Conservation (phyloP, 2,329 filamentous ascomycete genomes). For the Penicillium sp. region DNA sequence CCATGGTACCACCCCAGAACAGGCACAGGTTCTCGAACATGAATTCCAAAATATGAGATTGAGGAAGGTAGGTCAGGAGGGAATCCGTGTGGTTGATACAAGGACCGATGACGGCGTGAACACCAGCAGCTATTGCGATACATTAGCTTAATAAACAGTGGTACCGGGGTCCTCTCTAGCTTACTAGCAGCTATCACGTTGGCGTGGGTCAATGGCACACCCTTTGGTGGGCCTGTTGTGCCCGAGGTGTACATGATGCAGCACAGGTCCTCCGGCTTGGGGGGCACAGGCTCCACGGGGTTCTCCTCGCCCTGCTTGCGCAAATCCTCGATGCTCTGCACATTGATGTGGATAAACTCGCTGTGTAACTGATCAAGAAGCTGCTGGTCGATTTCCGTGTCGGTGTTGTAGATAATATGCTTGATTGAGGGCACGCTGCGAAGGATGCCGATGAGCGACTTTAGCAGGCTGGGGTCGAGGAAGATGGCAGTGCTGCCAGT, state of each 20-base stretch:
- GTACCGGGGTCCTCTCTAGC: slow-evolving; percentile 23
- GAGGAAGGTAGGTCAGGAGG: slow-evolving; percentile 81
- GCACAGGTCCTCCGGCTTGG: slow-evolving; percentile 66
- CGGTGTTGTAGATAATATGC: slow-evolving; percentile 52
- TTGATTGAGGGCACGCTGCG: slow-evolving; percentile 49
- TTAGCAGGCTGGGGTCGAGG: slow-evolving; percentile 68
- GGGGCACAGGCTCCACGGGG: slow-evolving; percentile 61
- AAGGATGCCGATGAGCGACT: slow-evolving; percentile 50
- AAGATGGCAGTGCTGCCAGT: slow-evolving; percentile 76
- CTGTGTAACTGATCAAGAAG: slow-evolving; percentile 48
- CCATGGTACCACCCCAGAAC: slow-evolving; percentile 82
- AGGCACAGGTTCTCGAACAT: slow-evolving; percentile 86
- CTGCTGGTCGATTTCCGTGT: slow-evolving; percentile 44
- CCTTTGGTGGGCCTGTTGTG: slow-evolving; percentile 81
- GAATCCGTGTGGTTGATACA: slow-evolving; percentile 69
- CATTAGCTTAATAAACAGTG: slow-evolving; percentile 8
- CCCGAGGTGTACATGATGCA: slow-evolving; percentile 80
- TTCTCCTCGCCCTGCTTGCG: slow-evolving; percentile 53
- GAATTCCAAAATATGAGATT: slow-evolving; percentile 94
- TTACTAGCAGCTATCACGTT: slow-evolving; percentile 68
- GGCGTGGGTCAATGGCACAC: slow-evolving; percentile 71
- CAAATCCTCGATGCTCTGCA: slow-evolving; percentile 50
- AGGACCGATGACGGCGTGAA: slow-evolving; percentile 66
- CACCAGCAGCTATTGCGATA: slow-evolving; percentile 58
- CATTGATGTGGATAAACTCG: slow-evolving; percentile 45